Evolutionary conservation across 148 eudicot genomes (phyloP).

Genomic region (Linanthus parryae): DNA sequence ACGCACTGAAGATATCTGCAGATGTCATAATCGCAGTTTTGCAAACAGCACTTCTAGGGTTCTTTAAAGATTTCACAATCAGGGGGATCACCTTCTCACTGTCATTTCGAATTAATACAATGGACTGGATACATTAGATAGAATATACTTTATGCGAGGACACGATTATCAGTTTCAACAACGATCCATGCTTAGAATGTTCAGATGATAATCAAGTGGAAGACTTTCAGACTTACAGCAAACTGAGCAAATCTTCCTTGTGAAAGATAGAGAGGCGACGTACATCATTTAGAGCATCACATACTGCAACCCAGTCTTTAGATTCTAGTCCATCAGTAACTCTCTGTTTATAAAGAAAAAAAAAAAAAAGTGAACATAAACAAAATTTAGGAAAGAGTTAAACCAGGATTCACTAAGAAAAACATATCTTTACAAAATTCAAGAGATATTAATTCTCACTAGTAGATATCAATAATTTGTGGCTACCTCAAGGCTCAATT

Average conservation of each 20-base stretch:
- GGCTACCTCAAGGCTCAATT: constrained; percentile 33
- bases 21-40: constrained; percentile 69
- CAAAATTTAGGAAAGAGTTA: too few species aligned
- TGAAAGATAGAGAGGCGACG: constrained; percentile 52
- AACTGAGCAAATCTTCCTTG: constrained; percentile 33
- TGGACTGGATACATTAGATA: too few species aligned
- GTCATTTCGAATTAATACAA: too few species aligned
- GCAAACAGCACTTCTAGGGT: constrained; percentile 74
- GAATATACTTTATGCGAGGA: too few species aligned
- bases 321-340: constrained; percentile 44
- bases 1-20: constrained; percentile 55
- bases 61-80: constrained; percentile 61
- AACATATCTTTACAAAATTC: too few species aligned
- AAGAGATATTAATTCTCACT: too few species aligned
- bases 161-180: background rate
- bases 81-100: constrained; percentile 47
- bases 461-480: background rate
- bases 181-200: background rate
- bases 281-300: constrained; percentile 58
- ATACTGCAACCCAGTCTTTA: constrained; percentile 55
- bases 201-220: background rate
- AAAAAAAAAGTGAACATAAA: background rate
- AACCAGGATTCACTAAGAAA: background rate
- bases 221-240: constrained; percentile 35
- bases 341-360: constrained; percentile 24